Evolutionary conservation across 129 eudicot genomes (phyloP).

Genomic region (Sambucus nigra): DNA sequence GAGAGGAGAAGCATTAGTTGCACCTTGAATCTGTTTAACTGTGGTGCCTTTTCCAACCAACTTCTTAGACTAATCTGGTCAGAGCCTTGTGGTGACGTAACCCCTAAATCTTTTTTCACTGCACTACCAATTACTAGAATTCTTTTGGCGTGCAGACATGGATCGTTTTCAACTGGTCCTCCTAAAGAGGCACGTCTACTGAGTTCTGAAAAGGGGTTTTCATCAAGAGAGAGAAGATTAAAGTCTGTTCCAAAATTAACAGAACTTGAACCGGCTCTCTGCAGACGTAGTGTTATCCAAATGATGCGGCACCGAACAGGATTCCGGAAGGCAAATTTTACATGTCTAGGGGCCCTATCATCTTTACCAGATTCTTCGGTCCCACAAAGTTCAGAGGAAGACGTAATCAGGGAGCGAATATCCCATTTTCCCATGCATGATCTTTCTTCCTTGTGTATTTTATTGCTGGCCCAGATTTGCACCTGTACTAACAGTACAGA

Average conservation of each 20-base stretch:
- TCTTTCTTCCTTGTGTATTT: conserved; percentile 71
- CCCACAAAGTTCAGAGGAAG: conserved; percentile 79
- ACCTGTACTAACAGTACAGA: conserved; percentile 37
- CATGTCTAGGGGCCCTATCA: conserved; percentile 50
- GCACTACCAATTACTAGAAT: conserved; percentile 57
- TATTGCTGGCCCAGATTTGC: conserved; percentile 89
- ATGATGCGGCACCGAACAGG: conserved; percentile 77
- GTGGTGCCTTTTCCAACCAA: conserved; percentile 81
- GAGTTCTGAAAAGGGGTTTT: conserved; percentile 62
- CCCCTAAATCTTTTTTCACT: conserved; percentile 35
- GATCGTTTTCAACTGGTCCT: conserved; percentile 45
- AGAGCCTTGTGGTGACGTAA: conserved; percentile 36
- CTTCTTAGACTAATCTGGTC: conserved; percentile 48
- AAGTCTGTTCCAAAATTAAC: conserved; percentile 47
- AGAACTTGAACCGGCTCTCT: conserved; percentile 62
- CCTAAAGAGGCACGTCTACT: conserved; percentile 56
- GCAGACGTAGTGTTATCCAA: conserved; percentile 76
- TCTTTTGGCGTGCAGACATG: conserved; percentile 87
- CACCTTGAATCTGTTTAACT: conserved; percentile 79
- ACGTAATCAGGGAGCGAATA: conserved; percentile 40
- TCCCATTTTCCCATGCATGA: conserved; percentile 91
- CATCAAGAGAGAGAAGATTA: conserved; percentile 57
- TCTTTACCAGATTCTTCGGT: conserved; percentile 46
- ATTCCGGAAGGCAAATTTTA: conserved; percentile 59
- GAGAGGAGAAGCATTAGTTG: not conserved